Evolutionary conservation across 495 filamentous ascomycete genomes (phyloP), one percentile per base, ranked within the genome.

Genomic region (Aspergillus asperescens): DNA sequence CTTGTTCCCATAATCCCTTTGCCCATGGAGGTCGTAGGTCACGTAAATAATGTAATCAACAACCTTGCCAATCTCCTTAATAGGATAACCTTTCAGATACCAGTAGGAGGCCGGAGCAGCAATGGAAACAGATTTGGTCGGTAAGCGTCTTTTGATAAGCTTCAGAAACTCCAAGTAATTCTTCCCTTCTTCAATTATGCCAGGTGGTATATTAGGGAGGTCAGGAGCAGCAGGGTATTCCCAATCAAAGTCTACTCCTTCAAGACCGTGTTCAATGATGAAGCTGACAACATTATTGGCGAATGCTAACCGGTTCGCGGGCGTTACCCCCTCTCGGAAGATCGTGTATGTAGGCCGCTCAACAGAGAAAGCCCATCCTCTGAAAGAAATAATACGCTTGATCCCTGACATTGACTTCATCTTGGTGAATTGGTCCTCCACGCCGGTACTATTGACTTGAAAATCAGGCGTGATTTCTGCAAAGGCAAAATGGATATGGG

Each of bases 331-430:
- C 37, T 73, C 48, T 1, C 75, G 66, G 51, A 77, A 68, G 25
- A 74, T 66, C 7, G 48, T 29, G 38, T 62, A 76, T 1, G 72
- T 71, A 4, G 34, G 47, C 0, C 55, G 50, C 13, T 62, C 53
- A 0, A 72, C 75, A 0, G 66, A 74, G 48, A 73, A 76, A 1
- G 46, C 58, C 76, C 75, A 79, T 3, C 77, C 76, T n/a, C 77
- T 75, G 35, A 80, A 65, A 0, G 72, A 73, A 1, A 80, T 4
- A 27, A 80, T 65, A 9, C 49, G 53, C 41, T 74, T 74, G 3
- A 62, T 16, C 3, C 39, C 55, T 4, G 12, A 34, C 19, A 69
- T n/a, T 1, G 27, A 5, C 25, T 51, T 52, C 45, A 74, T 67
- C 18, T 48, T 8, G 0, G 62, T 40, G 29, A 62, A 67, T 46